Evolutionary conservation across 2,329 filamentous ascomycete species (phyloP), one percentile per base, ranked within the genome.

Genomic region (Venturia nashicola): DNA sequence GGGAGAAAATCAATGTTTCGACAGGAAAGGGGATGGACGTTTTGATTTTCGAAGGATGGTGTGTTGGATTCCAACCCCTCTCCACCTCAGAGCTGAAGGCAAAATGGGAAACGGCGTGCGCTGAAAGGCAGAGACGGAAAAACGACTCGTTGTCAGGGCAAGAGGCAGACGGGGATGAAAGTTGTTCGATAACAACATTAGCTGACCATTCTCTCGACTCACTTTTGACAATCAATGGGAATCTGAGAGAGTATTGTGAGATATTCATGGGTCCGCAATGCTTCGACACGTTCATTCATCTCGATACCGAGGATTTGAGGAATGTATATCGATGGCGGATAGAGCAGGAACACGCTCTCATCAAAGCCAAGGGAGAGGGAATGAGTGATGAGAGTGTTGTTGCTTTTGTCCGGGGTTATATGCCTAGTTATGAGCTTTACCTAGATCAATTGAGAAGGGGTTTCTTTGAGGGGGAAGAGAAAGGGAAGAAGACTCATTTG

Each of bases 21-120:
- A 1, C 9, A 16, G 74, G 83, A 23, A 75, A 82, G 32, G 63
- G 63, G 59, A 75, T 84, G 1, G 79, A 82, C 61, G 84, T 93
- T 7, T 81, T 96, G 27, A 83, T 96, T 61, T 86, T 96, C 67
- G 91, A 97, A 74, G 91, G 92, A 20, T 96, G 91, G 92, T 94
- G 88, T 73, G 85, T 96, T 14, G 92, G 91, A 2, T 96, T 96
- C 76, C 84, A 86, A 6, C 75, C 87, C 0, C 74, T 92, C 14
- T 69, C 76, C n/a, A 78, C 81, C 5, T 72, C 83, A 4, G 79
- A 80, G 36, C 72, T 85, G 3, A 80, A 80, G 68, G 77, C 79
- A 71, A 82, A 80, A 66, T 83, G 83, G 73, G 75, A 77, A 27
- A 27, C 27, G 27, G 61, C 68, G 18, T 14, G 57, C 42, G 32